Base-by-base conservation (phyloP, 305 asterid species). In the Caryopteris hybrid region DNA sequence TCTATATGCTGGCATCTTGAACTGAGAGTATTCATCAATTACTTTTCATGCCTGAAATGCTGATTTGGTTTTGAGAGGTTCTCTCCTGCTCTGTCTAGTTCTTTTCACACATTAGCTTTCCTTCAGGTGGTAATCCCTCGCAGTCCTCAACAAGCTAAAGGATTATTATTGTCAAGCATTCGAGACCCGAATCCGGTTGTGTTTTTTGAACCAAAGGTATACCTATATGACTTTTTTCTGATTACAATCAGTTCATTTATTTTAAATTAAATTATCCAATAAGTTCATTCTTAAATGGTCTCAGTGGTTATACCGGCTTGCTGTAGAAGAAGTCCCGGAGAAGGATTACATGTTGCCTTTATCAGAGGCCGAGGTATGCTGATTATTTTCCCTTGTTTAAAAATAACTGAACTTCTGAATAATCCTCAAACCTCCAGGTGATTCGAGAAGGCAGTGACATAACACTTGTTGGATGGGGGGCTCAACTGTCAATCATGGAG, bases 391-490 rank as follows among this genome's bases (percentile, higher is more conserved):
- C 55, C 18, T 60, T 4, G 34, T 31, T 60, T 9, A 12, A 3
- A 53, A 56, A 61, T 52, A 53, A 69, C 67, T 53, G 22, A 21
- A 57, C 17, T 27, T 66, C 53, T 72, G 54, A 69, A 41, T 55
- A 62, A 25, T 27, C 61, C 55, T 60, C 53, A 38, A 61, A 77
- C 59, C 68, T 62, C 39, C 88, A 90, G 97, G 97, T 93, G 79
- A 82, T 93, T 67, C 86, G 91, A 55, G 95, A 90, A 80, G 96
- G 99, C 45, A 84, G 78, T 69, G 99, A 93, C 82, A 88, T 93
- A 80, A 93, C 96, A 65, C 90, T 93, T 47, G 86, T 93, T 65
- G 99, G 99, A 29, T 93, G 99, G 99, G 97, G 99, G 66, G 96
- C 97, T 72, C 99, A 93, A 86, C 84, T 93, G 42, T 74, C 87